These are phyloP conservation scores for Kwoniella newhampshirensis DNA, from an alignment of 768 basidiomycete species.

Conservation along the genomic window DNA sequence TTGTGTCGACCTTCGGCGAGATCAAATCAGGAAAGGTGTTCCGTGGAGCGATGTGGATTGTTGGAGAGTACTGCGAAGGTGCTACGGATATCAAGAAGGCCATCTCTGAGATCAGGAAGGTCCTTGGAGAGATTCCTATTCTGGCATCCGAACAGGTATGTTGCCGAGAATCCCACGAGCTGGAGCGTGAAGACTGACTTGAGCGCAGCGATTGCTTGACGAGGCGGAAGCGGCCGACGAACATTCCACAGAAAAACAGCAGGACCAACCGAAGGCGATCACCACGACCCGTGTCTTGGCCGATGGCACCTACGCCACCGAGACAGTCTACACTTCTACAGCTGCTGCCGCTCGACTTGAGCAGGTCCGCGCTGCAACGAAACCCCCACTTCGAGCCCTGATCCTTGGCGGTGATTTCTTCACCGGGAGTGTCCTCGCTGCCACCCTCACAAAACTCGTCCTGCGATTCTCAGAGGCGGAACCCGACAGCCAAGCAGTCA, in stretches of 20 bases:
- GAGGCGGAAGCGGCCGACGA: constrained; percentile 66
- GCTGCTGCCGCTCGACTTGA: constrained; percentile 64
- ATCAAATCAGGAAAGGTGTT: constrained; percentile 97
- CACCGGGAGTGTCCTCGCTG: constrained; percentile 86
- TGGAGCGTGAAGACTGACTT: not conserved
- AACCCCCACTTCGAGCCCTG: constrained; percentile 88
- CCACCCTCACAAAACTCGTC: constrained; percentile 85
- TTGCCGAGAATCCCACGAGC: no score
- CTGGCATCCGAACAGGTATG: constrained; percentile 77
- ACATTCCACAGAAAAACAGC: constrained; percentile 55
- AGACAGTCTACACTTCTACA: constrained; percentile 73
- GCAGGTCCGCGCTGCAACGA: constrained; percentile 78
- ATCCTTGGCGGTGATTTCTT: constrained; percentile 96
- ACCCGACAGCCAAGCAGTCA: constrained; percentile 61
- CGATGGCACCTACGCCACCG: constrained; percentile 97
- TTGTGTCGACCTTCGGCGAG: constrained; percentile 73
- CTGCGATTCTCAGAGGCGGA: constrained; percentile 65
- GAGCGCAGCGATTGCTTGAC: constrained; percentile 62
- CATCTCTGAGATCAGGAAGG: constrained; percentile 75
- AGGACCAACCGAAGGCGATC: constrained; percentile 59
- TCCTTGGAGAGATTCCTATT: constrained; percentile 96
- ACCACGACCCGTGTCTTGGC: constrained; percentile 69
- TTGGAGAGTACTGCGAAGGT: constrained; percentile 82
- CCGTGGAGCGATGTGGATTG: constrained; percentile 93
- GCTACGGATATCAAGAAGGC: constrained; percentile 65